Conservation (phyloP, 2,329 filamentous ascomycete species). For the Diaporthe helianthi region DNA sequence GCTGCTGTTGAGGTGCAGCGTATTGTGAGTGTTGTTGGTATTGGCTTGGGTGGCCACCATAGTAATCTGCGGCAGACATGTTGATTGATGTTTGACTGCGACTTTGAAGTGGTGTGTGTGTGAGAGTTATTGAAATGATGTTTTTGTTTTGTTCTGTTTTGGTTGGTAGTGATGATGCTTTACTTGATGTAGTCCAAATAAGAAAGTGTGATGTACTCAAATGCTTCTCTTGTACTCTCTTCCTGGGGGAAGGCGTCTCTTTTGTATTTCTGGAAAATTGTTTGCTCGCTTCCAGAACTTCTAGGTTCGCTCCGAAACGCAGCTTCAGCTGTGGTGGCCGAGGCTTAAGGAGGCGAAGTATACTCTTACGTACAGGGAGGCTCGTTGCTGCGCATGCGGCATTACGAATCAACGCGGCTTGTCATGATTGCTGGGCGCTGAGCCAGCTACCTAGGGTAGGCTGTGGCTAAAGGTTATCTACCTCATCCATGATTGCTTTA, state of each 20-base stretch:
- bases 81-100: background rate
- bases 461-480: constrained; percentile 24
- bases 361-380: background rate
- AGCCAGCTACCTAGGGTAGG: constrained; percentile 6
- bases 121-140: background rate
- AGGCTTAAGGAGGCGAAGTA: constrained; percentile 22
- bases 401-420: constrained; percentile 30
- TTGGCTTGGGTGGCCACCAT: constrained; percentile 30
- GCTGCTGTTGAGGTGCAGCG: constrained; percentile 34
- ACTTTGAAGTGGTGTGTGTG: background rate
- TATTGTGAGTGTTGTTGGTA: constrained; percentile 27
- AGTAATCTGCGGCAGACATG: constrained; percentile 41
- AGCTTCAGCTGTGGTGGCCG: constrained; percentile 8
- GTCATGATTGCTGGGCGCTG: background rate
- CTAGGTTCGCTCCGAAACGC: background rate
- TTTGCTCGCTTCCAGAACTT: constrained; percentile 5
- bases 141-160: background rate
- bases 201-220: background rate
- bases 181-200: background rate
- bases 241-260: background rate
- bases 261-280: background rate
- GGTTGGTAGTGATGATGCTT: background rate
- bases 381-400: constrained; percentile 2
- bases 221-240: background rate
- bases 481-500: too few relatives aligned